Conservation (phyloP, 2,329 filamentous ascomycete species). For the Cordyceps militaris region DNA sequence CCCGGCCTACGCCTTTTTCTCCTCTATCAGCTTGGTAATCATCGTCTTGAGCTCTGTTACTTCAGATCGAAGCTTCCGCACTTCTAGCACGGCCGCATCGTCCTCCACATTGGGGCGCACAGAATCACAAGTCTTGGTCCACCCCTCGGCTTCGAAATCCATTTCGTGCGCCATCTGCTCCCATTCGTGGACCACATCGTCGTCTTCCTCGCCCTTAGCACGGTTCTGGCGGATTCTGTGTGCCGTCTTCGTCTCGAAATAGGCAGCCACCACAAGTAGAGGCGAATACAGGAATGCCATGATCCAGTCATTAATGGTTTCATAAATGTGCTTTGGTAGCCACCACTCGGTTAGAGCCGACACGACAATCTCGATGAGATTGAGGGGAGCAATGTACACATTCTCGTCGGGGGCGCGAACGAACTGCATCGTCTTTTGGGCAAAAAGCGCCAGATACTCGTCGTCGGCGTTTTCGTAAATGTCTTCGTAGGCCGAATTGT, state of each 20-base stretch:
- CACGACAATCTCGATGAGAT: slow-evolving; percentile 79
- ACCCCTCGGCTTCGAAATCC: slow-evolving; percentile 78
- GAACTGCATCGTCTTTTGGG: slow-evolving; percentile 93
- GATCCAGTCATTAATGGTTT: slow-evolving; percentile 76
- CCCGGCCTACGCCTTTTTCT: background rate
- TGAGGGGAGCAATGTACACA: slow-evolving; percentile 94
- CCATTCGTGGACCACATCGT: slow-evolving; percentile 87
- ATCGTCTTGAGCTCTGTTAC: slow-evolving; percentile 49
- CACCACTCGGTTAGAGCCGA: slow-evolving; percentile 90
- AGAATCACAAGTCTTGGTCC: slow-evolving; percentile 71
- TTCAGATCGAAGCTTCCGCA: slow-evolving; percentile 51
- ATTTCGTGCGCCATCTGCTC: slow-evolving; percentile 68
- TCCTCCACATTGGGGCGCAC: slow-evolving; percentile 76
- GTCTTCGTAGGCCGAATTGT: slow-evolving; percentile 93
- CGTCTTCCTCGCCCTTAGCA: slow-evolving; percentile 74
- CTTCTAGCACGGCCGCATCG: slow-evolving; percentile 68
- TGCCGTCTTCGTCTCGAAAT: slow-evolving; percentile 60
- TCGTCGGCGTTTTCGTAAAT: slow-evolving; percentile 91
- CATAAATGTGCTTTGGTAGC: slow-evolving; percentile 68
- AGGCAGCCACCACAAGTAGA: slow-evolving; percentile 70
- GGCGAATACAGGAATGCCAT: slow-evolving; percentile 85
- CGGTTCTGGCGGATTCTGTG: slow-evolving; percentile 65
- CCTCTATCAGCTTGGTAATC: slow-evolving; percentile 27
- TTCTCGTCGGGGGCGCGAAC: slow-evolving; percentile 96
- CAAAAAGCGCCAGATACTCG: slow-evolving; percentile 89